Evolutionary conservation across 2,329 filamentous ascomycete species (phyloP).

Genomic region (Diaporthe eres): DNA sequence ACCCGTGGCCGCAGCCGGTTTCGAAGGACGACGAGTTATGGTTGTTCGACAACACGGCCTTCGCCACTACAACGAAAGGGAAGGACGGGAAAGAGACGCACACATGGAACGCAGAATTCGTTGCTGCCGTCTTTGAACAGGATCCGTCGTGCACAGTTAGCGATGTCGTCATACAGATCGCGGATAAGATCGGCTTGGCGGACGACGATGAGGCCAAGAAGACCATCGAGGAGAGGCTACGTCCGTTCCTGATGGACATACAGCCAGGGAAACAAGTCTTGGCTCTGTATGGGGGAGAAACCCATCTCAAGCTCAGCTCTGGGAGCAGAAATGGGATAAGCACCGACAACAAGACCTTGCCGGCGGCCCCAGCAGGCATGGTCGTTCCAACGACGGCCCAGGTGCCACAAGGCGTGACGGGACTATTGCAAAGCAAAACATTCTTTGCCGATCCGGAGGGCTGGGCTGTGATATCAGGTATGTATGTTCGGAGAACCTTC

Average conservation of each 20-base stretch:
- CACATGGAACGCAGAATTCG: conserved; percentile 84
- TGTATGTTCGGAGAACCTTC: conserved; percentile 34
- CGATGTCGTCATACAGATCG: conserved; percentile 78
- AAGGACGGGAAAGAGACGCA: conserved; percentile 49
- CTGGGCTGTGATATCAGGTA: conserved; percentile 86
- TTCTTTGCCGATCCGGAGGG: conserved; percentile 82
- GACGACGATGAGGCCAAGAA: conserved; percentile 70
- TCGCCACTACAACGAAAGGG: conserved; percentile 60
- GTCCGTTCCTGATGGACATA: conserved; percentile 84
- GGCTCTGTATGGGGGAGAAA: conserved; percentile 67
- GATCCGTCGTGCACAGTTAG: conserved; percentile 77
- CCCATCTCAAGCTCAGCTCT: conserved; percentile 73
- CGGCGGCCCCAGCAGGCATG: conserved; percentile 60
- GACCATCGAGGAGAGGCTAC: conserved; percentile 76
- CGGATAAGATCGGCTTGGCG: conserved; percentile 76
- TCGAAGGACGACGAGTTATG: conserved; percentile 81
- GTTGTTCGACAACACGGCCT: conserved; percentile 92
- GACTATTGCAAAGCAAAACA: conserved; percentile 76
- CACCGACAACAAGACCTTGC: conserved; percentile 71
- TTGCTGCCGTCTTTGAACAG: conserved; percentile 84
- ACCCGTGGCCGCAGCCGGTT: conserved; percentile 72
- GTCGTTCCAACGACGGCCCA: conserved; percentile 62
- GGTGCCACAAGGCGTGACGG: conserved; percentile 66
- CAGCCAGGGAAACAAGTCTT: conserved; percentile 78
- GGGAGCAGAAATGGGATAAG: conserved; percentile 81